Conservation (phyloP, 2,329 filamentous ascomycete genomes). For the Cladosporium sp. region DNA sequence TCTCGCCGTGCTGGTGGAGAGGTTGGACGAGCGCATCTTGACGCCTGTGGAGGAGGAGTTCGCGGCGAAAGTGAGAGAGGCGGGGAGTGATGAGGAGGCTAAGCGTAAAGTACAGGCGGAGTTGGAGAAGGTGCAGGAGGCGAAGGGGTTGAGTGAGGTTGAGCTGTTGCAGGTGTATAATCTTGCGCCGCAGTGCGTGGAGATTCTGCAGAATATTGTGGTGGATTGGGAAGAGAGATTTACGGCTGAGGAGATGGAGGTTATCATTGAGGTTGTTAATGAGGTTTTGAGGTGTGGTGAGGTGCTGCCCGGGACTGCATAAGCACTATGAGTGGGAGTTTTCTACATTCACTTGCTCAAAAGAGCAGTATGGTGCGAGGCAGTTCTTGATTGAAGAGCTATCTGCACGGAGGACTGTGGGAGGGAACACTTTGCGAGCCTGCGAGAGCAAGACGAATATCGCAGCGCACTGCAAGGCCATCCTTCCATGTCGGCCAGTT, state of each 20-base stretch:
- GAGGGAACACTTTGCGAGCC: too few species aligned
- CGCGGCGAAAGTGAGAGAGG: constrained; percentile 16
- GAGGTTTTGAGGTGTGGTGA: constrained; percentile 20
- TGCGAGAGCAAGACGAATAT: too few species aligned
- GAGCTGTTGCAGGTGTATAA: constrained; percentile 33
- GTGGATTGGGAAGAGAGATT: constrained; percentile 32
- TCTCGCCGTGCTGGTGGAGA: constrained; percentile 19
- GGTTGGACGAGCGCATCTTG: constrained; percentile 24
- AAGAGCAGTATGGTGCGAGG: too few species aligned
- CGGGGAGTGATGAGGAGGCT: constrained; percentile 22
- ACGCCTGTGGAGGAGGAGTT: constrained; percentile 25
- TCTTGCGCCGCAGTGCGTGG: constrained; percentile 27
- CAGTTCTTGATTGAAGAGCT: too few species aligned
- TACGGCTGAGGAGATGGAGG: constrained; percentile 28
- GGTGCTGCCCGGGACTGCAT: constrained; percentile 1
- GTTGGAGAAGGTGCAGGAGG: constrained; percentile 27
- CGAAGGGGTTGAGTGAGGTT: constrained; percentile 31
- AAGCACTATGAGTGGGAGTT: too few species aligned
- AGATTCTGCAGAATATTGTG: constrained; percentile 33
- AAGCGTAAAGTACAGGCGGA: constrained; percentile 16
- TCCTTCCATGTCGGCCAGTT: too few species aligned
- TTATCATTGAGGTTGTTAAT: constrained; percentile 26
- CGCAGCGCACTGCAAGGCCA: too few species aligned
- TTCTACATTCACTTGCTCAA: too few species aligned
- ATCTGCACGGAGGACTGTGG: too few species aligned